Percentiles rank a stretch among this genome's conserved stretches.
These are phyloP conservation scores for Inosperma sp. DNA, from an alignment of 768 basidiomycete genomes.

Conservation along the genomic window DNA sequence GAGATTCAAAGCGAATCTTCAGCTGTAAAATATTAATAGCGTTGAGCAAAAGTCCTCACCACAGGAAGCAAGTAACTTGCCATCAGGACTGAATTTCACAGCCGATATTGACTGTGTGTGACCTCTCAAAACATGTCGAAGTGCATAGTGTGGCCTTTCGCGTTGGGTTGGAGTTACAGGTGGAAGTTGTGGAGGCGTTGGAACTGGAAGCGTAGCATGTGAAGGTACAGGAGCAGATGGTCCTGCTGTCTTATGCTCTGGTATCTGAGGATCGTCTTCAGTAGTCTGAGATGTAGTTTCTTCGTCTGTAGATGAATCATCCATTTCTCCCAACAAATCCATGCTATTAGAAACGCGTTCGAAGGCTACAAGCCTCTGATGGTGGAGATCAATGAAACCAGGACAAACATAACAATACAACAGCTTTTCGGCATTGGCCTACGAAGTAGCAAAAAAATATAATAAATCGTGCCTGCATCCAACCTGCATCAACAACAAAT, in stretches of 20 bases:
- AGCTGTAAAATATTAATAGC: constrained; percentile 7
- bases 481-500: too few species aligned
- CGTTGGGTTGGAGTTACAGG: constrained; percentile 31
- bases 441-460: too few species aligned
- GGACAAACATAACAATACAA: not conserved
- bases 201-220: constrained; percentile 30
- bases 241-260: constrained; percentile 50
- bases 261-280: constrained; percentile 78
- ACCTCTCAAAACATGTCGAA: constrained; percentile 63
- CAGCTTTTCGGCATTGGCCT: too few species aligned
- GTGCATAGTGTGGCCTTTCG: constrained; percentile 63
- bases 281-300: constrained; percentile 79
- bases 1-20: constrained; percentile 10
- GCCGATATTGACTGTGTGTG: constrained; percentile 84
- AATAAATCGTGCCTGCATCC: too few species aligned
- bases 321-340: constrained; percentile 45
- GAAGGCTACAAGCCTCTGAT: not conserved
- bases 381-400: not conserved
- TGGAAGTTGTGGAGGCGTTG: constrained; percentile 28
- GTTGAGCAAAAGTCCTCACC: constrained; percentile 44
- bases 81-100: constrained; percentile 90
- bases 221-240: constrained; percentile 27
- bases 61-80: constrained; percentile 79
- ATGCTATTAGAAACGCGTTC: too few species aligned
- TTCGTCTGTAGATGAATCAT: constrained; percentile 51